phyloP scores from a whole-genome alignment of 495 filamentous ascomycete genomes.

The Polyplosphaeria fusca region DNA sequence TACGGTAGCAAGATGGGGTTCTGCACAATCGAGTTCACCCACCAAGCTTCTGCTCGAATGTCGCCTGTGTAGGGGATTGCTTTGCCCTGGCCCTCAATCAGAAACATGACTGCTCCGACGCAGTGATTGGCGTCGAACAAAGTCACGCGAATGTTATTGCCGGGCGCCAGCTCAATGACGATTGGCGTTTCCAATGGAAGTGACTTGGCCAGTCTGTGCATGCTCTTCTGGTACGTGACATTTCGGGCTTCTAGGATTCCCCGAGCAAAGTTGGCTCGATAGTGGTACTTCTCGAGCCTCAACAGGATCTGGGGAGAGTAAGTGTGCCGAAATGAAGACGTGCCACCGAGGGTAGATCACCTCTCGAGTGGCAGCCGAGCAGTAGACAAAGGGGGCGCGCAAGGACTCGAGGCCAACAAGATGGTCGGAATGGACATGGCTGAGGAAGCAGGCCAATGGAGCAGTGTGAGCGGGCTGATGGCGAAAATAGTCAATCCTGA shows the following conservation, averaged over 20 bases:
- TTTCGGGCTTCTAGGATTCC: conserved; percentile 71
- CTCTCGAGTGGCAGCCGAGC: conserved; percentile 78
- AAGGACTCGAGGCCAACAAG: conserved; percentile 76
- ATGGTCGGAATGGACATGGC: conserved; percentile 92
- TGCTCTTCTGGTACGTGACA: conserved; percentile 65
- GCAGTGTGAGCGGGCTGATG: conserved; percentile 51
- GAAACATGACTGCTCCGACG: conserved; percentile 88
- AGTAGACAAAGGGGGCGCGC: conserved; percentile 79
- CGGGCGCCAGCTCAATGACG: conserved; percentile 67
- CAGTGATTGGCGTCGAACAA: conserved; percentile 93
- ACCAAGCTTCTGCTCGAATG: conserved; percentile 72
- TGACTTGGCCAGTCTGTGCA: conserved; percentile 72
- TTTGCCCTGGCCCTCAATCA: conserved; percentile 73
- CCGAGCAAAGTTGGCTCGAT: conserved; percentile 73
- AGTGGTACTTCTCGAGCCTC: conserved; percentile 69
- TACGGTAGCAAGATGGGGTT: conserved; percentile 77
- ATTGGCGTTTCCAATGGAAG: conserved; percentile 83
- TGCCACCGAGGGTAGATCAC: conserved; percentile 42
- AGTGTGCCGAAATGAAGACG: neutral
- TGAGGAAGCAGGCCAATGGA: conserved; percentile 83
- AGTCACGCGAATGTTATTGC: conserved; percentile 69
- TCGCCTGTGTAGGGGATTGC: conserved; percentile 91
- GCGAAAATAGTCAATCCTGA: conserved; percentile 83
- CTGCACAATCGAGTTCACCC: conserved; percentile 61
- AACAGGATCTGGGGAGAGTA: conserved; percentile 58